phyloP scores from a whole-genome alignment of 2,329 filamentous ascomycete species.

The Aspergillaceae sp. region DNA sequence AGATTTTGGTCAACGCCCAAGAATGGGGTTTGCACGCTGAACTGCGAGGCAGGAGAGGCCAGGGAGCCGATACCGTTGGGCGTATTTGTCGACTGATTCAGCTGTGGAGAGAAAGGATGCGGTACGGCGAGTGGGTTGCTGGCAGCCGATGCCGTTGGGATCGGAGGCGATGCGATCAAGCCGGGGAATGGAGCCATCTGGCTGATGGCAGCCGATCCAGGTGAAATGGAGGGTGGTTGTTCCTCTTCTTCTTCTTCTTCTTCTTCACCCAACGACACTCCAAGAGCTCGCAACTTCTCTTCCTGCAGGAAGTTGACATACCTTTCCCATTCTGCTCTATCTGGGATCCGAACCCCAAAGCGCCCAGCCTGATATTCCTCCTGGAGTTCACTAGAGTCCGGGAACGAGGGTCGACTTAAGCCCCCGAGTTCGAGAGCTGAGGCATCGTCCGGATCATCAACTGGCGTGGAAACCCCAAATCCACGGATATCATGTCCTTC shows the following conservation, averaged over 20 bases:
- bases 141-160: conserved; percentile 68
- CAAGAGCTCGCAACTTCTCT: conserved; percentile 83
- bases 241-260: conserved; percentile 68
- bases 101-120: conserved; percentile 55
- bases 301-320: conserved; percentile 80
- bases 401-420: conserved; percentile 37
- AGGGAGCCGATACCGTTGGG: conserved; percentile 58
- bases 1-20: conserved; percentile 51
- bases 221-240: conserved; percentile 58
- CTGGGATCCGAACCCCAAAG: conserved; percentile 34
- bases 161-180: conserved; percentile 72
- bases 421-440: conserved; percentile 26
- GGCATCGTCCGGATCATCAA: conserved; percentile 19
- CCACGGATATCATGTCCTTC: conserved; percentile 37
- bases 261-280: conserved; percentile 70
- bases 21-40: conserved; percentile 52
- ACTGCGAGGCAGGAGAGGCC: conserved; percentile 61
- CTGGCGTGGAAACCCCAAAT: conserved; percentile 27
- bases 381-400: conserved; percentile 31
- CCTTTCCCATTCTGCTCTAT: conserved; percentile 56
- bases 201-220: conserved; percentile 53
- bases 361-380: conserved; percentile 25
- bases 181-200: conserved; percentile 66
- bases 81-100: conserved; percentile 52
- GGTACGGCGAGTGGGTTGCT: conserved; percentile 57